phyloP scores from a whole-genome alignment of 208 protist species.

The Wallacemonas collosoma region DNA sequence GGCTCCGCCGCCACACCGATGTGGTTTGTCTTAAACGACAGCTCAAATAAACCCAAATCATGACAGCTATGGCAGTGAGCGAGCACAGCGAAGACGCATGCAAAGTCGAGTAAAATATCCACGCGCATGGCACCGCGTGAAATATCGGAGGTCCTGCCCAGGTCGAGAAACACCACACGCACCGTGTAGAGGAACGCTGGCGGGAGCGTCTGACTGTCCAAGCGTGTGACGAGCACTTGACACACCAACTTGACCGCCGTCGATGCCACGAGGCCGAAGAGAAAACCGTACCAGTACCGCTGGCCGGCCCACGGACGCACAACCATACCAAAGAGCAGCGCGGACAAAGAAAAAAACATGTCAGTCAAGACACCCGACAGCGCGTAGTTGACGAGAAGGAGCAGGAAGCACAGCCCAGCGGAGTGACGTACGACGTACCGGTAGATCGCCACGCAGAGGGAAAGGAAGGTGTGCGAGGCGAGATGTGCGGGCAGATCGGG shows the following conservation, averaged over 20 bases:
- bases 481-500: background rate
- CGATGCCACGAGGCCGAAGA: conserved; percentile 25
- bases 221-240: conserved; percentile 25
- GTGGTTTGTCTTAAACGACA: background rate
- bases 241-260: conserved; percentile 37
- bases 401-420: conserved; percentile 32
- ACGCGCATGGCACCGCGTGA: conserved; percentile 21
- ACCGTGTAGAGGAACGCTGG: background rate
- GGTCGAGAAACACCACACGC: conserved; percentile 7
- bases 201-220: background rate
- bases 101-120: conserved; percentile 31
- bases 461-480: background rate
- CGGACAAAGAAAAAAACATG: conserved; percentile 36
- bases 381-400: conserved; percentile 44
- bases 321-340: conserved; percentile 35
- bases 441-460: conserved; percentile 3
- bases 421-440: conserved; percentile 30
- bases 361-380: conserved; percentile 41
- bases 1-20: no score
- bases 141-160: conserved; percentile 6
- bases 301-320: conserved; percentile 39
- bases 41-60: conserved; percentile 11
- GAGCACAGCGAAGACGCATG: background rate
- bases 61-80: conserved; percentile 7
- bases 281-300: conserved; percentile 27